Base-by-base conservation (phyloP, 2,329 filamentous ascomycete genomes). In the Rutstroemia sp. region DNA sequence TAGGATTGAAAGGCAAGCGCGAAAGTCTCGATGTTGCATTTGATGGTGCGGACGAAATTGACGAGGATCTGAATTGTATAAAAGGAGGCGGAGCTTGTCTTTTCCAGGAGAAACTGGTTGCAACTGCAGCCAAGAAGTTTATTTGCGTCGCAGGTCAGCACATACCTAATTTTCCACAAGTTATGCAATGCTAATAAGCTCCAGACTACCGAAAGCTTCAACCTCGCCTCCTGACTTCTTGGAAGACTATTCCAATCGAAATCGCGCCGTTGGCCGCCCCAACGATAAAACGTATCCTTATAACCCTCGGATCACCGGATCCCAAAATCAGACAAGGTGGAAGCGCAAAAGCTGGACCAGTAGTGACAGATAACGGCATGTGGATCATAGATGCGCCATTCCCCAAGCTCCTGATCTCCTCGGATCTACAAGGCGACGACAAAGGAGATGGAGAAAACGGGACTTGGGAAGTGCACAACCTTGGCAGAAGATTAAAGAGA, bases 61-160 rank as follows among this genome's bases (percentile, higher is more conserved):
- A 99, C 70, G 85, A 90, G 48, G 88, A 95, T 52, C 75, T 99
- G 59, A 99, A 97, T 73, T 90, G 92, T 69, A 97, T 99, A 76
- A 97, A 97, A 77, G 94, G 94, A 54, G 94, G 94, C 50, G 94
- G 94, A 58, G 94, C 91, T n/a, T 99, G 94, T 73, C 75, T 97
- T 56, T 95, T 96, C 76, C 94, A 97, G 73, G 94, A 99, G 75
- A 99, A 99, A 77, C 79, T 99, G 38, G 92, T 99, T 4, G 92
- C 92, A 5, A 83, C 90, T 59, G 82, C 87, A 50, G 87, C 90
- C 3, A 88, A 84, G 72, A 88, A 89, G 69, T 96, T 96, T 68
- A 79, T 96, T 61, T 92, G 89, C 66, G 90, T 95, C 57, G 90
- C 90, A 56, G 87, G 86, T 89, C 73, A 67, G 79, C 56, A 18